Base-by-base conservation (phyloP, 495 filamentous ascomycete genomes). In the Penicillium egyptiacum region DNA sequence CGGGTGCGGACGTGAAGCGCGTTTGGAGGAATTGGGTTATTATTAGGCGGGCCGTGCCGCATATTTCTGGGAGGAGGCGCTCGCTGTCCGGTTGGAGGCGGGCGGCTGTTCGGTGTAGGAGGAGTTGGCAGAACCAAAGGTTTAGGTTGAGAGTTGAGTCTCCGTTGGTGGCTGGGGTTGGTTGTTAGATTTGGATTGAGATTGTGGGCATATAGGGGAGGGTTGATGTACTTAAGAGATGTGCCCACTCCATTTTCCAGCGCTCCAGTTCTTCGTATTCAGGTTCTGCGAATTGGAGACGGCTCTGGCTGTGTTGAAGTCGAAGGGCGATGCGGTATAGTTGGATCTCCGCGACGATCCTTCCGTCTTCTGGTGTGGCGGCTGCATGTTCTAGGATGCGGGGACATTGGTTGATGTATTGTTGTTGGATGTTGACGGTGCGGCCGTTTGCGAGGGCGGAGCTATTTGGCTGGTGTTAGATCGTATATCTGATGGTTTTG, bases 221-320 rank as follows among this genome's bases (percentile, higher is more conserved):
- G 9, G 25, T 14, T 19, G 7, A 50, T 64, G 53, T 61, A 74
- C 72, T 57, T 26, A 75, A 59, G 7, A 75, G 66, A 53, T 75
- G 72, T 2, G 72, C 60, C 70, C 72, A 75, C 47, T 75, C 71
- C 56, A 71, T 61, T 55, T 72, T 74, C 72, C 72, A 75, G 5
- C 68, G 65, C 54, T 72, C 71, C 33, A 75, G 62, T 47, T 75
- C 72, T 45, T 75, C 72, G 28, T 70, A 75, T 30, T 74, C 71
- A 12, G 56, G 20, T 35, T 73, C 69, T 9, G 65, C 59, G 9
- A 64, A 65, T 35, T 57, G 67, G 50, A 75, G 71, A 3, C 71
- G 68, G 20, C 66, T 64, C n/a, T 57, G 56, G 22, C 47, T 67
- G 30, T 60, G 59, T 57, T 73, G 71, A 14, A 74, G 58, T 16